phyloP scores from a whole-genome alignment of 805 yeast genomes.

The Myxozyma vanderwaltii region DNA sequence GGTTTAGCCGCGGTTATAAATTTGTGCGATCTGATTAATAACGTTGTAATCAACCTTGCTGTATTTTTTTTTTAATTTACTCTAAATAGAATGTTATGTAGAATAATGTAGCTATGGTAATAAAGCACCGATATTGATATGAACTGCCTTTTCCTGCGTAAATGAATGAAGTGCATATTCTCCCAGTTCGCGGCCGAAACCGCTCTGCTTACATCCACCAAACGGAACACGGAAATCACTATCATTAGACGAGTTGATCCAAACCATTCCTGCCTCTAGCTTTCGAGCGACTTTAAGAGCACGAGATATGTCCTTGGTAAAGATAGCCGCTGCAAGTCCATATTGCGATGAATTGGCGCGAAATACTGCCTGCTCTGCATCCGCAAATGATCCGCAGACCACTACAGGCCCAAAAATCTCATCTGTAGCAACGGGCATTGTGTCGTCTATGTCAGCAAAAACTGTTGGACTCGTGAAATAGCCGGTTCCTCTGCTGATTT shows the following conservation, averaged over 20 bases:
- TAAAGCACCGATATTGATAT: constrained; percentile 37
- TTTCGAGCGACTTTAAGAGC: constrained; percentile 67
- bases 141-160: constrained; percentile 82
- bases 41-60: too few relatives aligned
- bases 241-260: constrained; percentile 71
- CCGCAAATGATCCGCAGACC: constrained; percentile 61
- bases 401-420: constrained; percentile 92
- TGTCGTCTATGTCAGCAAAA: constrained; percentile 67
- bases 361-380: constrained; percentile 66
- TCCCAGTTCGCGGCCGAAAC: constrained; percentile 94
- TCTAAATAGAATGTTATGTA: too few relatives aligned
- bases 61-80: too few relatives aligned
- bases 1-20: too few relatives aligned
- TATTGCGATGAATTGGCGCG: constrained; percentile 73
- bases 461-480: constrained; percentile 75
- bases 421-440: constrained; percentile 68
- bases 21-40: too few relatives aligned
- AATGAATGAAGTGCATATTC: constrained; percentile 82
- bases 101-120: background rate
- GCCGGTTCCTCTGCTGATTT: constrained; percentile 34
- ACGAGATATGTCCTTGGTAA: constrained; percentile 64
- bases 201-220: constrained; percentile 90
- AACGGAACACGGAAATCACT: constrained; percentile 87
- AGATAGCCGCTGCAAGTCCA: constrained; percentile 82
- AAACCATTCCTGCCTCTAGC: constrained; percentile 67